phyloP scores from a whole-genome alignment of 129 eudicot genomes.

The Solidago caesia region DNA sequence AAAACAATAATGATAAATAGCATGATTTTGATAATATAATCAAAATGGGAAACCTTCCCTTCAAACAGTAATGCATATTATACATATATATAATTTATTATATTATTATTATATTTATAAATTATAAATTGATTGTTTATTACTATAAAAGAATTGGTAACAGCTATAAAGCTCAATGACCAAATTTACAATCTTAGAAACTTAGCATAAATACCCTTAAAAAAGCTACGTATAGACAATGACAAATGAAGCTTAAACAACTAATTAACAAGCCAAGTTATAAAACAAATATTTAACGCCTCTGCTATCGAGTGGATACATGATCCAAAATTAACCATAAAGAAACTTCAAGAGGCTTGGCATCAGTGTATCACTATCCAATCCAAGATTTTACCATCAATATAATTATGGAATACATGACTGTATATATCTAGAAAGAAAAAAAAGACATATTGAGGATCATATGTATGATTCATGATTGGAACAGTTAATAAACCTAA shows the following conservation, averaged over 20 bases:
- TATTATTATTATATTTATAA: too few species aligned
- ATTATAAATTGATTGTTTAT: too few species aligned
- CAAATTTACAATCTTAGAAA: not conserved
- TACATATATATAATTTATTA: too few species aligned
- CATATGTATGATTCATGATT: not conserved
- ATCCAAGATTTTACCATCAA: not conserved
- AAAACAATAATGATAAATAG: too few species aligned
- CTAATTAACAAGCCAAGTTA: not conserved
- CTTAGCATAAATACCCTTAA: not conserved
- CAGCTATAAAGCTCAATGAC: not conserved
- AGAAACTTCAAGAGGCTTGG: not conserved
- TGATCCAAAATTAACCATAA: not conserved
- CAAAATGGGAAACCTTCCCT: too few species aligned
- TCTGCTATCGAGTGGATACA: not conserved
- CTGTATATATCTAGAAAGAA: not conserved
- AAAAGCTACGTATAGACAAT: not conserved
- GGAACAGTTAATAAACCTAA: constrained; percentile 8
- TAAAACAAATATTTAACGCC: not conserved
- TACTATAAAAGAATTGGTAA: too few species aligned
- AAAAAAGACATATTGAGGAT: not conserved
- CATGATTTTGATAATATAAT: too few species aligned
- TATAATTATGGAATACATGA: not conserved
- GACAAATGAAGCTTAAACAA: not conserved
- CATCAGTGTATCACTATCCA: not conserved
- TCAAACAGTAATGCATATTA: too few species aligned